phyloP scores from a whole-genome alignment of 1,139 yeast species.

The Entelexis paramagnoliae region DNA sequence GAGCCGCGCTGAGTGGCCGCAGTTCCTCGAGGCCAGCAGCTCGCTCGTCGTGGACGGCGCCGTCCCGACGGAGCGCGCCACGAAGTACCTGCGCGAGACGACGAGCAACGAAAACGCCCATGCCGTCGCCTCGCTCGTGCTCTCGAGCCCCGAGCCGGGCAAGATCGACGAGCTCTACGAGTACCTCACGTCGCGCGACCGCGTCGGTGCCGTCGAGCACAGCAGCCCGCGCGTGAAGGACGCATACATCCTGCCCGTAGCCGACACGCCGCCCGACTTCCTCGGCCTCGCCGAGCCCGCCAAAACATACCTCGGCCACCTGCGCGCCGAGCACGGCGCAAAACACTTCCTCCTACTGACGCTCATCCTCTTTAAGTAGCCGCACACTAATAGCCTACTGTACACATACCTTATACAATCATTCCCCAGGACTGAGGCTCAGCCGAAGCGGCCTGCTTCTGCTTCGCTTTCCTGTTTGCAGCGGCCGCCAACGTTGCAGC shows the following conservation, averaged over 20 bases:
- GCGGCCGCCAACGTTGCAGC: no score
- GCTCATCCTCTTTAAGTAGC: background rate
- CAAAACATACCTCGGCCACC: constrained; percentile 1
- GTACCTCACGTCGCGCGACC: constrained; percentile 42
- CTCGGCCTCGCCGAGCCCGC: constrained; percentile 25
- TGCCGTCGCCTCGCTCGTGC: constrained; percentile 41
- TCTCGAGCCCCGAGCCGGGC: constrained; percentile 24
- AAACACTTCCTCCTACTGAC: constrained; percentile 1
- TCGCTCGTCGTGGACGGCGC: constrained; percentile 26
- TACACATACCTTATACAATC: background rate
- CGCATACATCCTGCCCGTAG: constrained; percentile 47
- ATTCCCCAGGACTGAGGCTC: no score
- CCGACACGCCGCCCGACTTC: constrained; percentile 23
- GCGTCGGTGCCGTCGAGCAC: constrained; percentile 54
- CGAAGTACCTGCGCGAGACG: constrained; percentile 46
- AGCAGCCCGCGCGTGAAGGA: constrained; percentile 48
- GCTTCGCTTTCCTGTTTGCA: no score
- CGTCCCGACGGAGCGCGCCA: constrained; percentile 32
- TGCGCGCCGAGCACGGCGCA: constrained; percentile 5
- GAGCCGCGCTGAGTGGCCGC: background rate
- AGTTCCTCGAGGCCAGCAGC: background rate
- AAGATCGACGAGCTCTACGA: constrained; percentile 42
- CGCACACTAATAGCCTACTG: no score
- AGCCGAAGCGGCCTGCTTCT: no score
- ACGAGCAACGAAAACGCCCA: constrained; percentile 33